Conservation (phyloP, 2,329 filamentous ascomycete species). For the Ophioceras dolichostomum region DNA sequence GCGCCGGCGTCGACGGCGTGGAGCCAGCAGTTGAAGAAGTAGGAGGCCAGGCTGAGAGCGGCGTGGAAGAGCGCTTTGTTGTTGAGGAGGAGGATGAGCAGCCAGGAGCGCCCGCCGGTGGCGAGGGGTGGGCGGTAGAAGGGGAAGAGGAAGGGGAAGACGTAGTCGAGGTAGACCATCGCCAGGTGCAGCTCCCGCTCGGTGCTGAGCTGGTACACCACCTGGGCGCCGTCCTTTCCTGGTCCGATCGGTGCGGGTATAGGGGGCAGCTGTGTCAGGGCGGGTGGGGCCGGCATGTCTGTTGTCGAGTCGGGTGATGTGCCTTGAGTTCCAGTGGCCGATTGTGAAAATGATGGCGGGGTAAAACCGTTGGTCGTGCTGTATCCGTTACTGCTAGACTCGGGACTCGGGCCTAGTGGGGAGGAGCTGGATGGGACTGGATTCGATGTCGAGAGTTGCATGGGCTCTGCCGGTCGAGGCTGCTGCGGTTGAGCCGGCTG, state of each 20-base stretch:
- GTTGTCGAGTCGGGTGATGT: neutral
- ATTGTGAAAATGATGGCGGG: no score
- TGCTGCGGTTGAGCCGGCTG: neutral
- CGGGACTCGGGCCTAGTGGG: no score
- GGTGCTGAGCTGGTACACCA: conserved; percentile 4
- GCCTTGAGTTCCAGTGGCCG: neutral
- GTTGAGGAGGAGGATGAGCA: conserved; percentile 41
- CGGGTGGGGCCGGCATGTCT: neutral
- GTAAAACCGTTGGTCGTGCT: neutral
- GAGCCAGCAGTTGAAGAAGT: conserved; percentile 38
- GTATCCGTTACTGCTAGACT: neutral
- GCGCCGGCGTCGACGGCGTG: neutral
- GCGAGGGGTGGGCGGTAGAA: conserved; percentile 45
- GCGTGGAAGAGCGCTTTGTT: conserved; percentile 47
- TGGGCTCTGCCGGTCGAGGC: no score
- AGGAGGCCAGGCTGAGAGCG: conserved; percentile 40
- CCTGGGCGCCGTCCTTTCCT: no score
- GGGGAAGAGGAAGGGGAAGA: conserved; percentile 51
- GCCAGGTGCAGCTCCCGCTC: conserved; percentile 23
- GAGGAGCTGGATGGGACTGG: neutral
- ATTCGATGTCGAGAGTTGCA: no score
- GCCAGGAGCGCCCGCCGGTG: conserved; percentile 47
- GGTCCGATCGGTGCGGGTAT: no score
- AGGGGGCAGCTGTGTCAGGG: conserved; percentile 1
- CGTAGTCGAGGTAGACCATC: conserved; percentile 49